Evolutionary conservation across 2,329 filamentous ascomycete genomes (phyloP).

Genomic region (Trichoderma sp.): DNA sequence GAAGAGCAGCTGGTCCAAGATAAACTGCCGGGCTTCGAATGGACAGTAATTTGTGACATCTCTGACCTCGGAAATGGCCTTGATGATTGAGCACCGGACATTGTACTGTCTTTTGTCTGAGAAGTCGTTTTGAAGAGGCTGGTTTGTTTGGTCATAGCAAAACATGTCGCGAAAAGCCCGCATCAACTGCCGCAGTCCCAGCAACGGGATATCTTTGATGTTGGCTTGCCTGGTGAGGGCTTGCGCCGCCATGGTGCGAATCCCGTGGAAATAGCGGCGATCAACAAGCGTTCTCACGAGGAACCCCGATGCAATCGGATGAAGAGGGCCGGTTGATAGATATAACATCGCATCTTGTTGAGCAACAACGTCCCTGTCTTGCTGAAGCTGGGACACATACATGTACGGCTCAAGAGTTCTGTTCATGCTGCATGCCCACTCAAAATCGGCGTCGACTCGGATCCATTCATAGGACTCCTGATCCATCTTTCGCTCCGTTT

Average conservation of each 20-base stretch:
- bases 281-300: conserved; percentile 88
- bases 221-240: conserved; percentile 75
- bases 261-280: conserved; percentile 86
- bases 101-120: conserved; percentile 80
- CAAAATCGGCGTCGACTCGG: conserved; percentile 94
- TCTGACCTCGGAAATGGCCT: conserved; percentile 74
- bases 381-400: conserved; percentile 95
- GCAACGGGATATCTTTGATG: conserved; percentile 62
- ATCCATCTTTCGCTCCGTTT: conserved; percentile 88
- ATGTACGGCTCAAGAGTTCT: conserved; percentile 88
- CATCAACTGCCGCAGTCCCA: conserved; percentile 80
- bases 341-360: conserved; percentile 74
- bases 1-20: conserved; percentile 84
- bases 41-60: conserved; percentile 74
- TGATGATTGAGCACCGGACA: conserved; percentile 78
- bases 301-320: conserved; percentile 83
- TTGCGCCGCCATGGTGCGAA: conserved; percentile 79
- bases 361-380: conserved; percentile 95
- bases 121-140: conserved; percentile 88
- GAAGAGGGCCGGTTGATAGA: conserved; percentile 63
- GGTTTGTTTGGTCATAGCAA: conserved; percentile 73
- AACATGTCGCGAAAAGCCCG: conserved; percentile 86
- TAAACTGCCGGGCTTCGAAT: conserved; percentile 72
- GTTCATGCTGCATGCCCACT: conserved; percentile 89
- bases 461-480: conserved; percentile 99